Evolutionary conservation across 202 grass and related monocot genomes (phyloP), one percentile per base, ranked within the genome.

Genomic region (Setaria italica): DNA sequence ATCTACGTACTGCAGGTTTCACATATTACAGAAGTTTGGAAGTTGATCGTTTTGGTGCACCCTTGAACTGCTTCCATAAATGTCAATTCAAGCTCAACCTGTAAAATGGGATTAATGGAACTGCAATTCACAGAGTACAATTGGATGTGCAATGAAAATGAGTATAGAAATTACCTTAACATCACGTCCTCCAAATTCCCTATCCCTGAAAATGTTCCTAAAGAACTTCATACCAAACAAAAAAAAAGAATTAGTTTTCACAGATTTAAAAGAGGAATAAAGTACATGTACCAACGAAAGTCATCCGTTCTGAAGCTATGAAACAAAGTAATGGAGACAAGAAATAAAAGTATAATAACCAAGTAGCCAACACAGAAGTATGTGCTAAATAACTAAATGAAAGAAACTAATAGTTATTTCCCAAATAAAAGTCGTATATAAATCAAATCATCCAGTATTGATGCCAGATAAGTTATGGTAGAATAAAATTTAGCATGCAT

Each of bases 51-150:
- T 82, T 94, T 97, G 17, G 84, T 89, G 88, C 94, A 97, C 43
- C 94, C 94, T 88, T 97, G 88, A 49, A 97, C 90, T 81, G 94
- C 92, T 74, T 97, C 94, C 94, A 97, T 94, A 81, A 97, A 97
- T 85, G 92, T 89, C 81, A 97, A 13, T 84, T 97, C 92, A 77
- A 97, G 81, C 9, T 66, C 70, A 82, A 91, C 87, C 95, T 97
- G 72, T 20, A 88, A 69, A 78, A 60, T 16, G 34, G 76, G 55
- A 60, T 77, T 15, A 51, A 77, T 81, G 64, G 42, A 67, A 85
- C 35, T 78, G 15, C 19, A 43, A 69, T 76, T 74, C 76, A 90
- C 39, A 80, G 39, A 67, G 78, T 48, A 83, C 37, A 74, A 79
- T 21, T 56, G 57, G 30, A 66, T 0, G 4, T 69, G n/a, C 13